Evolutionary conservation across 2,329 filamentous ascomycete genomes (phyloP).

Genomic region (Ophiostoma quercus): DNA sequence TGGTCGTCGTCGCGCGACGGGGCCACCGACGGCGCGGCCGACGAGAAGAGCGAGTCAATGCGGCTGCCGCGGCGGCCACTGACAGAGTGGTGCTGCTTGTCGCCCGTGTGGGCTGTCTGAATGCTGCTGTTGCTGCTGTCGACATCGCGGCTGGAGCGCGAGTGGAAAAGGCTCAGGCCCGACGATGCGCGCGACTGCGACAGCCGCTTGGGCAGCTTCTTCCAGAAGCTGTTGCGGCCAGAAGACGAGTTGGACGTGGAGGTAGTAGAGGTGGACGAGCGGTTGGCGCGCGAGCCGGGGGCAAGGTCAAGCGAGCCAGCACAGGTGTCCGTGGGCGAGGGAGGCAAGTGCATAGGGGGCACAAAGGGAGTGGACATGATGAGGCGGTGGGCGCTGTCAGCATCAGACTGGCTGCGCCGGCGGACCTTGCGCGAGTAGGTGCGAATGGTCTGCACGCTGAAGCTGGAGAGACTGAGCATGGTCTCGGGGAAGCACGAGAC

Average conservation of each 20-base stretch:
- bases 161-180: constrained; percentile 9
- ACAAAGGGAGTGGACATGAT: constrained; percentile 19
- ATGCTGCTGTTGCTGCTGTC: not conserved
- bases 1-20: constrained; percentile 8
- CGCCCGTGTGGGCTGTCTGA: no score
- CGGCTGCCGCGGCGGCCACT: constrained; percentile 8
- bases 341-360: constrained; percentile 34
- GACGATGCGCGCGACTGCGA: constrained; percentile 7
- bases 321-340: constrained; percentile 16
- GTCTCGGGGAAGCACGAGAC: constrained; percentile 55
- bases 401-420: constrained; percentile 33
- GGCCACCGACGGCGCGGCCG: not conserved
- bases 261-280: not conserved
- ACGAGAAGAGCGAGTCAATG: not conserved
- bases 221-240: constrained; percentile 24
- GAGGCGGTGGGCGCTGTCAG: constrained; percentile 27
- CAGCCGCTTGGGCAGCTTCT: constrained; percentile 23
- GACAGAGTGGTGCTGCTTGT: not conserved
- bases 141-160: not conserved
- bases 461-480: constrained; percentile 51
- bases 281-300: not conserved
- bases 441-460: constrained; percentile 55
- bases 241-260: not conserved
- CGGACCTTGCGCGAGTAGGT: constrained; percentile 50
- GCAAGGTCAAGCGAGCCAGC: not conserved